Percentiles rank a stretch among this genome's conserved stretches.
phyloP scores from a whole-genome alignment of 345 rosid species.

The Firmiana major region DNA sequence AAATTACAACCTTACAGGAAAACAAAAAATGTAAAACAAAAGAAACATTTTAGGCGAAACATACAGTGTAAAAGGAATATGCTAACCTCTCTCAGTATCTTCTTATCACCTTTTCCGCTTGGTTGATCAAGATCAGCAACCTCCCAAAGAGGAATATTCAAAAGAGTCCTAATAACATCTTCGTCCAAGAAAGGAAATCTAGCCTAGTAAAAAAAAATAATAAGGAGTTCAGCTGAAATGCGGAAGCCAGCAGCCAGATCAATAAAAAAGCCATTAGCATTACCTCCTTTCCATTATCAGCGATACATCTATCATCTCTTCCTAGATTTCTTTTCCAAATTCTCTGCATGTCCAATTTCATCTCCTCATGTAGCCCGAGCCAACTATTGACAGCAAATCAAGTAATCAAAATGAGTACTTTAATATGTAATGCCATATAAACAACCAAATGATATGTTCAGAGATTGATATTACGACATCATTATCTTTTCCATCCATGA shows the following conservation, averaged over 20 bases:
- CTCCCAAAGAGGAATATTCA: constrained; percentile 84
- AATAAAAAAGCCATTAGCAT: neutral
- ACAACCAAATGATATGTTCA: neutral
- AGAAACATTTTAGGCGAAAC: neutral
- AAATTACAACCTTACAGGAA: neutral
- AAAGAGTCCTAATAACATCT: constrained; percentile 76
- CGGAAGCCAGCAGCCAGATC: neutral
- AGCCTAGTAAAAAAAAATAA: constrained; percentile 39
- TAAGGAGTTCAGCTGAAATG: constrained; percentile 1
- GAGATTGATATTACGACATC: neutral
- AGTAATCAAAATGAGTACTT: constrained; percentile 3
- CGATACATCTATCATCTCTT: constrained; percentile 89
- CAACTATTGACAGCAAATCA: constrained; percentile 44
- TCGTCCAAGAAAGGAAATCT: constrained; percentile 97
- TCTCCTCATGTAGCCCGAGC: constrained; percentile 77
- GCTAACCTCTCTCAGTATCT: constrained; percentile 82
- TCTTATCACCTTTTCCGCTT: constrained; percentile 96
- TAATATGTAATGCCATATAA: neutral
- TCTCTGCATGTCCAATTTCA: constrained; percentile 97
- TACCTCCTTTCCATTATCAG: constrained; percentile 94
- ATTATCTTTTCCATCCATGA: neutral
- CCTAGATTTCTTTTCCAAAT: constrained; percentile 98
- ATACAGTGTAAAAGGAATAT: neutral
- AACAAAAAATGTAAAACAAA: neutral
- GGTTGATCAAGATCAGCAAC: constrained; percentile 79